phyloP scores from a whole-genome alignment of 75 land plant genomes.

The Adiantum capillusveneris region DNA sequence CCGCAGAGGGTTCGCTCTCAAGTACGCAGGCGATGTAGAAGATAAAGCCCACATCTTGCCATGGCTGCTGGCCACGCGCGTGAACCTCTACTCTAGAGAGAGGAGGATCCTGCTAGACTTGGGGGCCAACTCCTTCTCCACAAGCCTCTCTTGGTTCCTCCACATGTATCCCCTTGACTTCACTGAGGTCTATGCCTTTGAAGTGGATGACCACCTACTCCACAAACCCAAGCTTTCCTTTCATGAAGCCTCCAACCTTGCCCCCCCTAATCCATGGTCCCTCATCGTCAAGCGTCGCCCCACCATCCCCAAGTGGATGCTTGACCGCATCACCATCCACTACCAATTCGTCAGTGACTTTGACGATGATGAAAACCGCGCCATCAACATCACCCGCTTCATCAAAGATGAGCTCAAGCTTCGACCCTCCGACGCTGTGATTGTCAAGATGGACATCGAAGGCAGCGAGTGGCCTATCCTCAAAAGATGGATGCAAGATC shows the following conservation, averaged over 20 bases:
- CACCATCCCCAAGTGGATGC: conserved; percentile 23
- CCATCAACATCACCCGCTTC: conserved; percentile 21
- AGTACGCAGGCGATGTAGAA: conserved; percentile 12
- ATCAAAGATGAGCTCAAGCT: conserved; percentile 22
- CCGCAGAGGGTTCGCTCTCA: conserved; percentile 21
- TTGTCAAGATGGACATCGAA: conserved; percentile 41
- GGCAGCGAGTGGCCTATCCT: conserved; percentile 35
- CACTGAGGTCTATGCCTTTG: conserved; percentile 30
- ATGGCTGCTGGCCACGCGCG: conserved; percentile 21
- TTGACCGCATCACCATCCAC: conserved; percentile 20
- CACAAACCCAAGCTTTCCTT: conserved; percentile 5
- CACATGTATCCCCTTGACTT: conserved; percentile 26
- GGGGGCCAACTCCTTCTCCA: conserved; percentile 20
- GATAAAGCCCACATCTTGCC: conserved; percentile 26
- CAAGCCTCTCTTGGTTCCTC: conserved; percentile 22
- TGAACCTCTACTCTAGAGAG: conserved; percentile 3
- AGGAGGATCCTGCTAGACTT: conserved; percentile 17
- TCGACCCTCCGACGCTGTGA: conserved; percentile 9
- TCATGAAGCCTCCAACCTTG: conserved; percentile 13
- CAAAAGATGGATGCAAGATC: conserved; percentile 16
- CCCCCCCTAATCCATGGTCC: conserved; percentile 1
- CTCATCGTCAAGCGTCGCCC: conserved; percentile 15
- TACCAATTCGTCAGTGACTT: conserved; percentile 11
- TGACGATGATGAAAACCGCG: conserved; percentile 5
- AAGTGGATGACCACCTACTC: conserved; percentile 5